Percentiles rank a stretch among this genome's conserved stretches.
Evolutionary conservation across 345 rosid genomes (phyloP).

Genomic region (Raphanus raphanistrum): DNA sequence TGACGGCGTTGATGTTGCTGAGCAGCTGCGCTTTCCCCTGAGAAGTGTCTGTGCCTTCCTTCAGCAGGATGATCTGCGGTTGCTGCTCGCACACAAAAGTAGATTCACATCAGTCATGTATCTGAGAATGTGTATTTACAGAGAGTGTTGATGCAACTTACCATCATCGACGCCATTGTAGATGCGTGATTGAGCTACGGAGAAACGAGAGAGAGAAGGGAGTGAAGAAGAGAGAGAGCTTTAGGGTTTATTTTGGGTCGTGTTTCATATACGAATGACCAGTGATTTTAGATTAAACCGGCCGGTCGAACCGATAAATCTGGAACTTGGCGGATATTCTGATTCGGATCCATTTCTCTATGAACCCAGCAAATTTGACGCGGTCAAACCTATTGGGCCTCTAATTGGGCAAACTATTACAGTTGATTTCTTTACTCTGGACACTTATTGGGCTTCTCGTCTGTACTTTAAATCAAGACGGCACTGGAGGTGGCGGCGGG

Average conservation of each 20-base stretch:
- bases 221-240: not conserved
- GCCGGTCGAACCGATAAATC: slow-evolving; percentile 13
- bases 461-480: no score
- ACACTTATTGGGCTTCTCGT: no score
- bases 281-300: slow-evolving; percentile 29
- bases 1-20: slow-evolving; percentile 97
- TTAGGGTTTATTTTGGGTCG: slow-evolving; percentile 43
- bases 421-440: not conserved
- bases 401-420: not conserved
- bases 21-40: slow-evolving; percentile 95
- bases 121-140: not conserved
- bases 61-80: slow-evolving; percentile 96
- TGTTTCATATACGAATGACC: slow-evolving; percentile 16
- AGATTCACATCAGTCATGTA: not conserved
- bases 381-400: not conserved
- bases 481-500: no score
- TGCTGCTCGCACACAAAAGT: slow-evolving; percentile 54
- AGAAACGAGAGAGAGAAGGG: slow-evolving; percentile 7
- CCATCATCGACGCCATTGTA: slow-evolving; percentile 55
- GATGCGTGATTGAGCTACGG: slow-evolving; percentile 23
- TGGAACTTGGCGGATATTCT: not conserved
- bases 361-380: not conserved
- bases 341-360: not conserved
- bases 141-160: slow-evolving; percentile 21
- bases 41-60: slow-evolving; percentile 98